These are phyloP conservation scores for Backusella circina DNA, from an alignment of 192 early-diverging fungal species.

Conservation along the genomic window DNA sequence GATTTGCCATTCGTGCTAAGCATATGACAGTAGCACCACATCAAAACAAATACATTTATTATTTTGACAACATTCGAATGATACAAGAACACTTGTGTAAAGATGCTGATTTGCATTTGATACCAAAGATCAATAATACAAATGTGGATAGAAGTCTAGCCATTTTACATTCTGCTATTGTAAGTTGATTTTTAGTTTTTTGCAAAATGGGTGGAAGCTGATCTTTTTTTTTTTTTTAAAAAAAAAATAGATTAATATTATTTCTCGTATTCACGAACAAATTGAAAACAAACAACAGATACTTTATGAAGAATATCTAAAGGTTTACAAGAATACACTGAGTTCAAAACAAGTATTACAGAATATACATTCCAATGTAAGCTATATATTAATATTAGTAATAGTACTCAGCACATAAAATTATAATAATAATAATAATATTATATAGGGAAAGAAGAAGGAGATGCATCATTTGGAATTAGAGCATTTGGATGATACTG, in stretches of 20 bases:
- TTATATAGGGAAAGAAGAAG: background rate
- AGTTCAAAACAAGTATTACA: conserved; percentile 28
- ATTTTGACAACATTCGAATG: conserved; percentile 27
- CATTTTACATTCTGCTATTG: conserved; percentile 19
- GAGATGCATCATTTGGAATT: conserved; percentile 3
- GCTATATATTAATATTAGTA: background rate
- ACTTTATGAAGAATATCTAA: conserved; percentile 12
- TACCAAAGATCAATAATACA: conserved; percentile 29
- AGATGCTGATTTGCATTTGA: conserved; percentile 15
- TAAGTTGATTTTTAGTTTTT: conserved; percentile 1
- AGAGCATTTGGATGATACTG: conserved; percentile 17
- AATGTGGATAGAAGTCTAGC: conserved; percentile 26
- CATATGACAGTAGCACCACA: conserved; percentile 26
- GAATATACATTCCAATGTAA: conserved; percentile 12
- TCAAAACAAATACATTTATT: conserved; percentile 26
- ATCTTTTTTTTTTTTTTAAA: background rate
- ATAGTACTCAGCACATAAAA: too few relatives aligned
- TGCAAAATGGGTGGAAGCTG: too few relatives aligned
- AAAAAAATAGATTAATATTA: conserved; percentile 14
- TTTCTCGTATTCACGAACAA: conserved; percentile 10
- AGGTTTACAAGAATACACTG: conserved; percentile 10
- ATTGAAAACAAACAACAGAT: background rate
- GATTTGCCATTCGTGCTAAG: conserved; percentile 29
- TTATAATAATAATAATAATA: background rate
- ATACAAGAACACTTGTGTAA: conserved; percentile 22